Conservation (phyloP, 805 yeast genomes). For the Torulaspora quercuum region DNA sequence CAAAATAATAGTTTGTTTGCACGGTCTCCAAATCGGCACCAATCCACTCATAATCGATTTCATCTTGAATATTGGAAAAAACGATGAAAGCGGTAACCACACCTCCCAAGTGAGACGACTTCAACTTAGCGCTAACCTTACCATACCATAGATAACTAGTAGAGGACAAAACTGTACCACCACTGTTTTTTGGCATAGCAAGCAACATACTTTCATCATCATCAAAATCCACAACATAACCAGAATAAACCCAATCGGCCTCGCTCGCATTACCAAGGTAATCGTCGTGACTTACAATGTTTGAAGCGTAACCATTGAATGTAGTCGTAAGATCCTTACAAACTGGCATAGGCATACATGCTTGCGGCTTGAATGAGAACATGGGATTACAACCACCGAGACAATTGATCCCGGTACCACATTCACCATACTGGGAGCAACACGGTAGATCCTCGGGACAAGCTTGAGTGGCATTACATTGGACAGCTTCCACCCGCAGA, state of each 20-base stretch:
- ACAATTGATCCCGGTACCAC: constrained; percentile 74
- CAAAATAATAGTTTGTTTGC: constrained; percentile 77
- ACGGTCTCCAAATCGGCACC: constrained; percentile 66
- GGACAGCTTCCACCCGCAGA: constrained; percentile 10
- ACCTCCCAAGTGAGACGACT: constrained; percentile 73
- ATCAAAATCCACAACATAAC: constrained; percentile 53
- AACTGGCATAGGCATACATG: constrained; percentile 86
- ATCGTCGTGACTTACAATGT: constrained; percentile 36
- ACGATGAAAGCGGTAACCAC: constrained; percentile 80
- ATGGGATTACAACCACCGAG: constrained; percentile 85
- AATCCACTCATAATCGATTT: constrained; percentile 82
- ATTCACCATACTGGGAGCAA: constrained; percentile 74
- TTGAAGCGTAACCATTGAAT: constrained; percentile 39
- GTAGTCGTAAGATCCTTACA: constrained; percentile 50
- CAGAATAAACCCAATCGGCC: constrained; percentile 64
- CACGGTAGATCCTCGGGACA: constrained; percentile 86
- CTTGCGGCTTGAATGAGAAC: constrained; percentile 52
- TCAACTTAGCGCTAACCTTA: constrained; percentile 62
- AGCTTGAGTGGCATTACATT: constrained; percentile 51
- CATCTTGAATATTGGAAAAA: constrained; percentile 83
- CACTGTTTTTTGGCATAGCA: constrained; percentile 73
- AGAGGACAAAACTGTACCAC: constrained; percentile 79
- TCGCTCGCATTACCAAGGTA: constrained; percentile 70
- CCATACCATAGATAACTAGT: constrained; percentile 87
- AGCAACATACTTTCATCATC: constrained; percentile 51